Conservation (phyloP, 345 rosid genomes). For the Sisymbrium irio region DNA sequence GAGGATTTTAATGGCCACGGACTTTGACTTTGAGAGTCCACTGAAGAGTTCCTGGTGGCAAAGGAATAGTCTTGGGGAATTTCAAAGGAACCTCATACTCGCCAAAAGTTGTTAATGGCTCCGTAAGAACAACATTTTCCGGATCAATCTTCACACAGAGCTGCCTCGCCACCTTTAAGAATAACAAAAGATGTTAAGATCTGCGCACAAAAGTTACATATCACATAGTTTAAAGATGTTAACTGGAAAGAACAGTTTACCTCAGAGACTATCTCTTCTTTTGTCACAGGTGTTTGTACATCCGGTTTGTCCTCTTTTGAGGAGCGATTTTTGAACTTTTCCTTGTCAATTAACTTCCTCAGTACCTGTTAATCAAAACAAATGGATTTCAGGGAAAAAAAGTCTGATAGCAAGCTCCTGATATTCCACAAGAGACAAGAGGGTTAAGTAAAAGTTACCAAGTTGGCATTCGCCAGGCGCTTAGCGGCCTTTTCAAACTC, state of each 20-base stretch:
- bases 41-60: constrained; percentile 72
- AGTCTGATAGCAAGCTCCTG: neutral
- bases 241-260: constrained; percentile 32
- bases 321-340: constrained; percentile 61
- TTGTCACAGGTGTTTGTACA: constrained; percentile 62
- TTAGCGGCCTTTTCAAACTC: constrained; percentile 82
- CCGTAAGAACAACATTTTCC: constrained; percentile 59
- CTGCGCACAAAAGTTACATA: neutral
- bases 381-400: neutral
- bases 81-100: constrained; percentile 72
- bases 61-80: constrained; percentile 74
- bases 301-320: constrained; percentile 75
- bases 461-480: constrained; percentile 53
- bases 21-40: constrained; percentile 81
- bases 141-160: constrained; percentile 71
- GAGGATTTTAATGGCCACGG: constrained; percentile 55
- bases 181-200: neutral
- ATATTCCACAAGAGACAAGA: neutral
- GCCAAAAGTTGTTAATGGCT: constrained; percentile 66
- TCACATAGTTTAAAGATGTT: neutral
- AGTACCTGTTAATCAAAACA: constrained; percentile 41
- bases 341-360: constrained; percentile 56
- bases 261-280: constrained; percentile 74
- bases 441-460: constrained; percentile 40
- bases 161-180: constrained; percentile 77